Conservation (phyloP, 495 filamentous ascomycete species). For the Pseudomonodictys pantanalensis region DNA sequence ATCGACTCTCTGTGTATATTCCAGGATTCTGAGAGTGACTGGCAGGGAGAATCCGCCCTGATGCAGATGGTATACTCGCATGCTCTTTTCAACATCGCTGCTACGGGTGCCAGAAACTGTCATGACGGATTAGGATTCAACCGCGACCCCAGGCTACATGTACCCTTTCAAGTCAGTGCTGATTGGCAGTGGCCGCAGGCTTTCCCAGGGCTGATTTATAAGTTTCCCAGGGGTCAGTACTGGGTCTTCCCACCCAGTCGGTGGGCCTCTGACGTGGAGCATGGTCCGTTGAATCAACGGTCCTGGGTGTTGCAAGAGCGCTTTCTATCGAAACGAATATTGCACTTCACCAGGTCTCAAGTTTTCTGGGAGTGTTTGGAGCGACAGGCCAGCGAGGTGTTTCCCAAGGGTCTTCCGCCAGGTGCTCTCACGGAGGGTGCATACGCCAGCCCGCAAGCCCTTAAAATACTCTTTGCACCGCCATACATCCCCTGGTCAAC, state of each 20-base stretch:
- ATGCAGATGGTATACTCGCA: conserved; percentile 7
- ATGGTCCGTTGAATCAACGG: not conserved
- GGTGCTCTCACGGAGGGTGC: no score
- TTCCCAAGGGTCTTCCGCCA: not conserved
- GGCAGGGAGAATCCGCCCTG: not conserved
- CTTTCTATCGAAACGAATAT: not conserved
- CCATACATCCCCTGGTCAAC: not conserved
- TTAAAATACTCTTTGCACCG: not conserved
- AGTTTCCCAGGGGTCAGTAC: not conserved
- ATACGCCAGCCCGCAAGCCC: not conserved
- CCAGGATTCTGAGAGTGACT: conserved; percentile 19
- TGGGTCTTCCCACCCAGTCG: not conserved
- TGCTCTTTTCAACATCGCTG: conserved; percentile 9
- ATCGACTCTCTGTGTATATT: conserved; percentile 30
- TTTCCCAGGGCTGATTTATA: not conserved
- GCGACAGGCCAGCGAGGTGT: not conserved
- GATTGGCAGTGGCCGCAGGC: not conserved
- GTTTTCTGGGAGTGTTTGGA: conserved; percentile 4
- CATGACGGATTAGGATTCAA: not conserved
- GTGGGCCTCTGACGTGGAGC: not conserved
- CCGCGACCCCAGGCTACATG: not conserved
- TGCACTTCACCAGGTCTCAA: conserved; percentile 1
- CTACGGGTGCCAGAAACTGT: not conserved
- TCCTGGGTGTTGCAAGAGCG: conserved; percentile 6
- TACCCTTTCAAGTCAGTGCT: not conserved